Percentiles rank a stretch among this genome's conserved stretches.
These are phyloP conservation scores for Leptosphaerulina australis DNA, from an alignment of 2,329 filamentous ascomycete genomes.

Conservation along the genomic window DNA sequence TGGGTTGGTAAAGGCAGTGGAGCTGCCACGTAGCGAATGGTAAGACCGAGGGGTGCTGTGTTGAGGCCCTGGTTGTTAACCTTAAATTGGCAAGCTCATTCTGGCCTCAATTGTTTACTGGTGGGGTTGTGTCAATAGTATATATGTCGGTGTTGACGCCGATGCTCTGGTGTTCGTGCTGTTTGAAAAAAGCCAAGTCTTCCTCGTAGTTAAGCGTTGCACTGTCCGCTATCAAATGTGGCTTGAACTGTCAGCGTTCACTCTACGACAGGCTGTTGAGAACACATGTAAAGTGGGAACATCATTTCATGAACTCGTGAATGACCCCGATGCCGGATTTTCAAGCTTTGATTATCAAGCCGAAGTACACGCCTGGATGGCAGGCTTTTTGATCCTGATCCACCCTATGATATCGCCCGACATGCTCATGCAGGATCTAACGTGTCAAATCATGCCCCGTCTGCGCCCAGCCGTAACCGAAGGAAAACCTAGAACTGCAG, in stretches of 20 bases:
- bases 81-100: too few species aligned
- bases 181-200: too few species aligned
- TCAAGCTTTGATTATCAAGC: slow-evolving; percentile 48
- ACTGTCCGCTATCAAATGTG: not conserved
- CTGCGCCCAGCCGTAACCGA: slow-evolving; percentile 48
- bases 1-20: too few species aligned
- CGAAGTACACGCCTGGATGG: slow-evolving; percentile 46
- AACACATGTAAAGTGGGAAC: slow-evolving; percentile 6
- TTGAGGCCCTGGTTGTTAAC: too few species aligned
- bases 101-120: too few species aligned
- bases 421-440: slow-evolving; percentile 46
- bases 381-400: slow-evolving; percentile 39
- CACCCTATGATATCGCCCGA: slow-evolving; percentile 44
- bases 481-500: slow-evolving; percentile 61
- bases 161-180: too few species aligned
- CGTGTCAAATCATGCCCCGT: slow-evolving; percentile 44
- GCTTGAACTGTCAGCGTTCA: slow-evolving; percentile 9
- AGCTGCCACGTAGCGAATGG: too few species aligned
- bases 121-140: too few species aligned
- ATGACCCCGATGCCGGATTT: slow-evolving; percentile 44
- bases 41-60: too few species aligned
- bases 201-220: not conserved
- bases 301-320: slow-evolving; percentile 39
- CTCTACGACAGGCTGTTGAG: not conserved
- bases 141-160: too few species aligned